phyloP scores from a whole-genome alignment of 2,329 filamentous ascomycete genomes.

The Xylaria sp. region DNA sequence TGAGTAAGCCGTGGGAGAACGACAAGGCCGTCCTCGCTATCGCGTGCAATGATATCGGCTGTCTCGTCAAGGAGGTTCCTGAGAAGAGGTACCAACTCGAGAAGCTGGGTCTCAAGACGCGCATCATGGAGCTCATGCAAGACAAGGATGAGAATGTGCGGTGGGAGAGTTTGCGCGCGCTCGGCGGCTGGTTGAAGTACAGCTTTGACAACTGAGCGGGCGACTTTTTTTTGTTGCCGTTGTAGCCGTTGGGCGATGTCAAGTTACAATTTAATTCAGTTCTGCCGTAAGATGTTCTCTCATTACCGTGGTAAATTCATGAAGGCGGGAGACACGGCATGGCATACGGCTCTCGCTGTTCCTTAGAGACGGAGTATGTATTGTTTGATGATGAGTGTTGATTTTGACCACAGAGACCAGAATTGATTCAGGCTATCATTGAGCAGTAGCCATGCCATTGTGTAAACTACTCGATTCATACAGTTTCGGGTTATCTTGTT shows the following conservation, averaged over 20 bases:
- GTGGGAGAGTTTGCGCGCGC: slow-evolving; percentile 86
- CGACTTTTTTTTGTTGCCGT: background rate
- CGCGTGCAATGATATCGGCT: slow-evolving; percentile 88
- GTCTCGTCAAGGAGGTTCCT: slow-evolving; percentile 80
- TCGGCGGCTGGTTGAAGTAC: slow-evolving; percentile 62
- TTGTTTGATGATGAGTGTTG: background rate
- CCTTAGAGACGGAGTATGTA: background rate
- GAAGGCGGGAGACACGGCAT: background rate
- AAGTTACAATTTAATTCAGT: slow-evolving; percentile 10
- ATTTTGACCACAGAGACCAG: background rate
- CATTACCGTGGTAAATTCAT: background rate
- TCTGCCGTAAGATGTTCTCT: background rate
- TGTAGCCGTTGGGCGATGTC: slow-evolving; percentile 4
- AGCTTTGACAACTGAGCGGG: slow-evolving; percentile 45
- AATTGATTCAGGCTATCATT: too few relatives aligned
- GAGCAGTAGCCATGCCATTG: too few relatives aligned
- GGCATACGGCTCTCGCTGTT: background rate
- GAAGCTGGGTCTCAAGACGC: slow-evolving; percentile 75
- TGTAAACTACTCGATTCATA: too few relatives aligned
- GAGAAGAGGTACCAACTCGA: slow-evolving; percentile 77
- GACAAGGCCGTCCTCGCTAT: slow-evolving; percentile 87
- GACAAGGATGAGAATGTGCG: slow-evolving; percentile 82
- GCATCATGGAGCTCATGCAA: slow-evolving; percentile 91
- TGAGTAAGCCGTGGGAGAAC: slow-evolving; percentile 66
- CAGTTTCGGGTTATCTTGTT: too few relatives aligned